Conservation (phyloP, 2,329 filamentous ascomycete genomes). For the Apiospora saccharicola region DNA sequence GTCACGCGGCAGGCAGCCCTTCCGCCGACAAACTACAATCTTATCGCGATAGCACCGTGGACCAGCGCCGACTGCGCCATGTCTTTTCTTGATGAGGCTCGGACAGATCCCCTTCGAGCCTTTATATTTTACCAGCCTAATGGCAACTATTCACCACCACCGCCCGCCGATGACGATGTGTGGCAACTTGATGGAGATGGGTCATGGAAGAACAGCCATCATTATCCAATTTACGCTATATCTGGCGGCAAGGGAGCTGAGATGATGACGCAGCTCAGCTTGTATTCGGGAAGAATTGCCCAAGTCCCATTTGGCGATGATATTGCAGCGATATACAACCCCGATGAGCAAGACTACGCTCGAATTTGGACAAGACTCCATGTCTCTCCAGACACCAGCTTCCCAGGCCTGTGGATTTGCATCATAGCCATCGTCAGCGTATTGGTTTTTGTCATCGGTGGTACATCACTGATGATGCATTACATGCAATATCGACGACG, state of each 20-base stretch:
- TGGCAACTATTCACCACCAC: constrained; percentile 66
- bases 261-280: constrained; percentile 75
- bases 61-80: constrained; percentile 75
- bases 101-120: constrained; percentile 64
- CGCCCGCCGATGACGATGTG: constrained; percentile 65
- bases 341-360: constrained; percentile 65
- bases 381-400: constrained; percentile 53
- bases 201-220: constrained; percentile 74
- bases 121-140: constrained; percentile 70
- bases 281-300: constrained; percentile 80
- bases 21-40: constrained; percentile 71
- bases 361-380: constrained; percentile 65
- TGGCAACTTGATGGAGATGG: constrained; percentile 77
- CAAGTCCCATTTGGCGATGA: constrained; percentile 64
- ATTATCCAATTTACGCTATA: constrained; percentile 85
- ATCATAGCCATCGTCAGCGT: constrained; percentile 74
- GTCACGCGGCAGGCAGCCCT: constrained; percentile 78
- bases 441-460: constrained; percentile 70
- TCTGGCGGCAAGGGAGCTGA: constrained; percentile 69
- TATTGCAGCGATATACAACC: constrained; percentile 61
- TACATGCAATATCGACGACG: constrained; percentile 77
- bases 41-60: constrained; percentile 89
- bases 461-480: constrained; percentile 78
- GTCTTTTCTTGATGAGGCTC: constrained; percentile 72
- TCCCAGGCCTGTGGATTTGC: constrained; percentile 86